Percentiles rank a stretch among this genome's conserved stretches.
These are phyloP conservation scores for Asterophora lycoperdoides DNA, from an alignment of 768 basidiomycete genomes.

Conservation along the genomic window DNA sequence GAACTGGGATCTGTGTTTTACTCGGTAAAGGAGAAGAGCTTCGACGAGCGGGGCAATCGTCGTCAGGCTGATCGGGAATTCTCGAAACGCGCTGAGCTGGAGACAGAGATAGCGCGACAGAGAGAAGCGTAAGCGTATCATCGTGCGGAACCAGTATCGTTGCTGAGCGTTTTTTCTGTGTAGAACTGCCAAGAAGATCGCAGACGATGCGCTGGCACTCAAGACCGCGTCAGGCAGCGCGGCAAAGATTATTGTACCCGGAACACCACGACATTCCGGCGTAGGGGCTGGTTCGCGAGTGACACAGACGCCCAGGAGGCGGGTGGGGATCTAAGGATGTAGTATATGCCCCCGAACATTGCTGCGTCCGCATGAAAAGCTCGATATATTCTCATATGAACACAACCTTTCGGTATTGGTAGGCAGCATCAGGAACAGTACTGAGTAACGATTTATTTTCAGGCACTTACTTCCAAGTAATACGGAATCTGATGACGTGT, in stretches of 20 bases:
- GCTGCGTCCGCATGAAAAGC: too few species aligned
- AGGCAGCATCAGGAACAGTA: too few species aligned
- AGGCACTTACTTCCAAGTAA: too few species aligned
- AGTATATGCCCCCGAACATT: too few species aligned
- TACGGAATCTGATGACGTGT: too few species aligned
- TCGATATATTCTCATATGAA: too few species aligned
- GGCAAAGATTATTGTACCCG: slow-evolving; percentile 71
- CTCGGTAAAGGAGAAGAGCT: slow-evolving; percentile 97
- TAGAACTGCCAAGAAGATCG: slow-evolving; percentile 60
- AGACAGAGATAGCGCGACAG: slow-evolving; percentile 85
- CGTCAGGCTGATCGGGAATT: slow-evolving; percentile 85
- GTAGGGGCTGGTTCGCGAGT: slow-evolving; percentile 60
- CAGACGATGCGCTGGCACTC: slow-evolving; percentile 53
- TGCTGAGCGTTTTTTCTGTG: slow-evolving; percentile 2
- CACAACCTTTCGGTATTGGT: too few species aligned
- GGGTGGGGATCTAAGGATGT: slow-evolving; percentile 66
- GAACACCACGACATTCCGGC: slow-evolving; percentile 72
- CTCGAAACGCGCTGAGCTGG: slow-evolving; percentile 85
- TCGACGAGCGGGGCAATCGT: slow-evolving; percentile 80
- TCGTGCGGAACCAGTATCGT: slow-evolving; percentile 2
- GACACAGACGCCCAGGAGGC: slow-evolving; percentile 71
- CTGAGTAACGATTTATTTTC: too few species aligned
- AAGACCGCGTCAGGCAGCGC: slow-evolving; percentile 50
- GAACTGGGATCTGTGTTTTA: slow-evolving; percentile 96
- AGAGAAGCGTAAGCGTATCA: slow-evolving; percentile 60